Base-by-base conservation (phyloP, 1,284 basidiomycete species). In the Vanrija pseudolonga region DNA sequence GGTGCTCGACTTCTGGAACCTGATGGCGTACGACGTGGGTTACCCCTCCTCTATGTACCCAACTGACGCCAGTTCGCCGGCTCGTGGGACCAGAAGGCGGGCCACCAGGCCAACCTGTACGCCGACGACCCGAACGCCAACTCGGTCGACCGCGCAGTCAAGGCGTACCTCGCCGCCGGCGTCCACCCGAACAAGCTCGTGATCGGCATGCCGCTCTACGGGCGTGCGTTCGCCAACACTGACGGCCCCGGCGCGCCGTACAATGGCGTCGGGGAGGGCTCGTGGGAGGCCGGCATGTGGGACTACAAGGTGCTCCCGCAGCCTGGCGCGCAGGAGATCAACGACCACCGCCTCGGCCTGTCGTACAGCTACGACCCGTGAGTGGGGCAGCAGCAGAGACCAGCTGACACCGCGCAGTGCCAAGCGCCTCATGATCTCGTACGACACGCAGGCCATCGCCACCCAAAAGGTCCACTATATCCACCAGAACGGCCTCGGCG, bases 91-190 rank as follows among this genome's bases (percentile, higher is more conserved):
- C 74, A 77, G 17, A 74, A 84, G 79, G 56, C 73, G 1, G 89
- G 89, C 49, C 86, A 95, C 71, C 89, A 93, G 74, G 89, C 90
- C 3, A 89, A 88, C 64, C 69, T 95, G 14, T 92, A 85, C 68
- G 52, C 64, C 1, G 59, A 64, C 22, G 56, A 62, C 46, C 65
- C 72, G 20, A 56, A 64, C 26, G 85, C 84, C 6, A 74, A 75
- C 1, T 86, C 80, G 63, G 89, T 89, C 15, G 87, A 93, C 61
- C 76, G 77, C 9, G 87, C 89, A 0, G 77, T 94, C 56, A 77
- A 81, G 45, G 83, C 80, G 72, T 95, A 88, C 73, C 62, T 81
- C 17, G 72, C 78, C 7, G 76, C 82, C 12, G 92, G 91, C 8
- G 89, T 90, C 0, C 81, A 82, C 0, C 76, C 84, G 0, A 69